Base-by-base conservation (phyloP, 2,329 filamentous ascomycete species). In the Cladosporium velox region DNA sequence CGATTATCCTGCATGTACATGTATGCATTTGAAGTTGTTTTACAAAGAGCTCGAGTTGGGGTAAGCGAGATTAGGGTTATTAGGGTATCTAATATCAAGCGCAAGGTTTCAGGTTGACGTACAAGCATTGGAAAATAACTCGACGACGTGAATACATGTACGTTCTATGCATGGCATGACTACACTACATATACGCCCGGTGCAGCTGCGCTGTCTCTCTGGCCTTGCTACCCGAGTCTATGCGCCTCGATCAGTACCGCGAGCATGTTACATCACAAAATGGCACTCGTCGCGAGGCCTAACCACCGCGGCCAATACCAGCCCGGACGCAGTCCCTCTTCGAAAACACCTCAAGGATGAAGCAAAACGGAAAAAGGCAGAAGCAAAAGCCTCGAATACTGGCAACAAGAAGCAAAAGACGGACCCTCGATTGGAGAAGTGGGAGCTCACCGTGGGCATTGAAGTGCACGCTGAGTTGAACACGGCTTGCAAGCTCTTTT, bases 381-480 rank as follows among this genome's bases (percentile, higher is more conserved):
- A 67, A 65, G 68, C 68, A 24, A 72, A 72, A 68, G 63, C 58
- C 7, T 65, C 54, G 44, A 44, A 59, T 1, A 34, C 7, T 7
- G 47, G 57, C 34, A 66, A 49, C 28, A 70, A 65, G 30, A 67
- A 67, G 35, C 18, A 47, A 28, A 65, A 66, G 41, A 21, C 61
- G 4, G 69, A 76, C 38, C 57, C 72, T 59, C 47, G 71, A 51
- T 67, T 80, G 62, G 76, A 81, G 49, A 88, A 89, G 38, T 99
- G 95, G 95, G 92, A 97, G 78, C 83, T 98, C 73, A 97, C 94
- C 0, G 92, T 98, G 32, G 95, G 95, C 68, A 93, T 99, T 71
- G 95, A 99, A 81, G 95, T 99, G 70, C 95, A 99, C 77, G 95
- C 95, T 24, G 94, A 98, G 79, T 84, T 99, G 74, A 97, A 98